phyloP scores from a whole-genome alignment of 129 eudicot genomes.

The Chrysanthemum lavandulifolium region DNA sequence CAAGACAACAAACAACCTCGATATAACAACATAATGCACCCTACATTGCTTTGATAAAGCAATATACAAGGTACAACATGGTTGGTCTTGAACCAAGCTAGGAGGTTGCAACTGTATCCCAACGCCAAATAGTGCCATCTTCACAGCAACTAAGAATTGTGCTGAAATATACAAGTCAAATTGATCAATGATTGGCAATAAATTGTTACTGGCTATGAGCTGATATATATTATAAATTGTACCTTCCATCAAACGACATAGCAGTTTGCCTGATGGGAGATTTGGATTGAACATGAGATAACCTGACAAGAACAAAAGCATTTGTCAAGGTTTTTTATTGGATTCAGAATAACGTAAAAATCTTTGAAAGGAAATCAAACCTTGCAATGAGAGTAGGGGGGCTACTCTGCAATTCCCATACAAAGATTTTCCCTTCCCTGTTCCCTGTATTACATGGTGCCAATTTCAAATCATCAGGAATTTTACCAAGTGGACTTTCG shows the following conservation, averaged over 20 bases:
- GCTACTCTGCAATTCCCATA: slow-evolving; percentile 92
- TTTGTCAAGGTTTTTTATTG: background rate
- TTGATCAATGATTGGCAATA: background rate
- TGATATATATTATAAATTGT: background rate
- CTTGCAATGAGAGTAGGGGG: slow-evolving; percentile 90
- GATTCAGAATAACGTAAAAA: background rate
- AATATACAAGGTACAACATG: slow-evolving; percentile 22
- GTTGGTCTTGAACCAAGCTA: slow-evolving; percentile 16
- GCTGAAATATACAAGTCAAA: slow-evolving; percentile 44
- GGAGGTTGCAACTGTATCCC: slow-evolving; percentile 89
- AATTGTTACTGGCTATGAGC: background rate
- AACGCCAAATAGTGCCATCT: slow-evolving; percentile 99
- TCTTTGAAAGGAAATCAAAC: slow-evolving; percentile 30
- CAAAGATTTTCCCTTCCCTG: slow-evolving; percentile 93
- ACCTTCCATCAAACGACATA: slow-evolving; percentile 97
- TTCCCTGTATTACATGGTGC: slow-evolving; percentile 53
- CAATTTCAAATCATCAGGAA: slow-evolving; percentile 8
- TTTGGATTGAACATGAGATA: slow-evolving; percentile 86
- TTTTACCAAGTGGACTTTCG: background rate
- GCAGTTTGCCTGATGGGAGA: slow-evolving; percentile 97
- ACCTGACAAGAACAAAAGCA: slow-evolving; percentile 44
- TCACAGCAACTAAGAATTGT: slow-evolving; percentile 94
- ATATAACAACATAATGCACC: background rate
- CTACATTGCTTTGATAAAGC: slow-evolving; percentile 3
- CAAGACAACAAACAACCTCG: background rate